These are phyloP conservation scores for Colletotrichum tamarilloi DNA, from an alignment of 2,329 filamentous ascomycete species.

Conservation along the genomic window DNA sequence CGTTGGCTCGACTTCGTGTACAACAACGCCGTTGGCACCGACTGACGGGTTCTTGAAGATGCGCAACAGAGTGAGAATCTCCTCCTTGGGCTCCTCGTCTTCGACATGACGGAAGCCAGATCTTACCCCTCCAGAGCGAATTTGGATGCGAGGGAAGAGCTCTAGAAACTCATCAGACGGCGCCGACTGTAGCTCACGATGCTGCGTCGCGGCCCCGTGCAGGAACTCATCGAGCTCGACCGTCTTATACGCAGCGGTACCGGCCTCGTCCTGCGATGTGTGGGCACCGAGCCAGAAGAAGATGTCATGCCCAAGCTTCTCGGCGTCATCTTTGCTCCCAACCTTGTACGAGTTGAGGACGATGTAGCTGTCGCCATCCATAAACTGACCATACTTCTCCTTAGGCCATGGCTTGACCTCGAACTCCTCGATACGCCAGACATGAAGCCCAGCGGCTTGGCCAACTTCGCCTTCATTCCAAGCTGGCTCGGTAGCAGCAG, in stretches of 20 bases:
- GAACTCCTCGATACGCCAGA: constrained; percentile 78
- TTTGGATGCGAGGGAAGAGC: constrained; percentile 70
- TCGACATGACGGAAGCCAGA: constrained; percentile 75
- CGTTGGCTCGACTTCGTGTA: constrained; percentile 71
- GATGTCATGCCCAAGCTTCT: constrained; percentile 69
- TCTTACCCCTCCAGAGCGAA: constrained; percentile 69
- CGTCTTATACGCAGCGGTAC: constrained; percentile 77
- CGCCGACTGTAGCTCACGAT: constrained; percentile 70
- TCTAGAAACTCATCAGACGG: constrained; percentile 70
- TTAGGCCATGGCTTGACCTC: constrained; percentile 71
- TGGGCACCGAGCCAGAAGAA: constrained; percentile 77
- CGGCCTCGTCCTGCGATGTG: constrained; percentile 76
- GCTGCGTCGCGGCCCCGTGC: constrained; percentile 69
- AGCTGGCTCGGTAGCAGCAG: constrained; percentile 72
- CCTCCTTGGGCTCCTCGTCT: constrained; percentile 50
- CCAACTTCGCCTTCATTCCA: constrained; percentile 72
- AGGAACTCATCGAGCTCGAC: constrained; percentile 77
- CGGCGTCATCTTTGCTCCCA: constrained; percentile 52
- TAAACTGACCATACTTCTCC: constrained; percentile 68
- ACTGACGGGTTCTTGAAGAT: constrained; percentile 70
- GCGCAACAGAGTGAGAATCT: constrained; percentile 65
- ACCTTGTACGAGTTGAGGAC: constrained; percentile 70
- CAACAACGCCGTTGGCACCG: constrained; percentile 61
- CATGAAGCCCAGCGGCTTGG: constrained; percentile 61
- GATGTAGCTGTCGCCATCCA: constrained; percentile 77